A percentile compares a stretch with the other conserved stretches of the same genome.
These are phyloP conservation scores for Starmerella stellata DNA, from an alignment of 805 yeast species.

Conservation along the genomic window DNA sequence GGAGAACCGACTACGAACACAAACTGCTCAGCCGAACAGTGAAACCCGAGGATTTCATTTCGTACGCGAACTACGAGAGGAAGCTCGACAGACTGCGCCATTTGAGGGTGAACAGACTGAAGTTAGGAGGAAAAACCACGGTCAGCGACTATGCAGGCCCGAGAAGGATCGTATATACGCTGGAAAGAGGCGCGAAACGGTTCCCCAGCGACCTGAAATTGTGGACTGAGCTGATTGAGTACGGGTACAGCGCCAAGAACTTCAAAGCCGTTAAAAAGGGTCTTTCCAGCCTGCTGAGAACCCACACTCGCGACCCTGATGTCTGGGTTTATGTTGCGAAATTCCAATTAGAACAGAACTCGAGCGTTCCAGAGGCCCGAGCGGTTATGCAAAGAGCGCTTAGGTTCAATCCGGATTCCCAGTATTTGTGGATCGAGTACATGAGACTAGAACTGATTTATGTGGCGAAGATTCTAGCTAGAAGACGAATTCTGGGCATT, in stretches of 20 bases:
- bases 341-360: slow-evolving; percentile 76
- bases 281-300: slow-evolving; percentile 56
- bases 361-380: slow-evolving; percentile 78
- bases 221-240: slow-evolving; percentile 63
- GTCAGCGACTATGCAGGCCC: slow-evolving; percentile 76
- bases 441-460: slow-evolving; percentile 76
- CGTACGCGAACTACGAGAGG: slow-evolving; percentile 62
- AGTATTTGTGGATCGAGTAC: slow-evolving; percentile 66
- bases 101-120: slow-evolving; percentile 48
- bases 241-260: slow-evolving; percentile 24
- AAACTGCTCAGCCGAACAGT: slow-evolving; percentile 70
- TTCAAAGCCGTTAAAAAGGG: slow-evolving; percentile 30
- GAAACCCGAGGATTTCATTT: slow-evolving; percentile 53
- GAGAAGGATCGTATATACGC: slow-evolving; percentile 63
- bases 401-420: slow-evolving; percentile 60
- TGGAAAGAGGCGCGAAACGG: slow-evolving; percentile 61
- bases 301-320: slow-evolving; percentile 79
- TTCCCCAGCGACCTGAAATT: slow-evolving; percentile 60
- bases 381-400: slow-evolving; percentile 67
- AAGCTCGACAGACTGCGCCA: slow-evolving; percentile 61
- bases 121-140: slow-evolving; percentile 22
- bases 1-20: slow-evolving; percentile 91
- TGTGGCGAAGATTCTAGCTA: slow-evolving; percentile 60
- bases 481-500: slow-evolving; percentile 67
- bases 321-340: slow-evolving; percentile 93